These are phyloP conservation scores for Gossypium raimondii DNA, from an alignment of 345 rosid species.

Conservation along the genomic window DNA sequence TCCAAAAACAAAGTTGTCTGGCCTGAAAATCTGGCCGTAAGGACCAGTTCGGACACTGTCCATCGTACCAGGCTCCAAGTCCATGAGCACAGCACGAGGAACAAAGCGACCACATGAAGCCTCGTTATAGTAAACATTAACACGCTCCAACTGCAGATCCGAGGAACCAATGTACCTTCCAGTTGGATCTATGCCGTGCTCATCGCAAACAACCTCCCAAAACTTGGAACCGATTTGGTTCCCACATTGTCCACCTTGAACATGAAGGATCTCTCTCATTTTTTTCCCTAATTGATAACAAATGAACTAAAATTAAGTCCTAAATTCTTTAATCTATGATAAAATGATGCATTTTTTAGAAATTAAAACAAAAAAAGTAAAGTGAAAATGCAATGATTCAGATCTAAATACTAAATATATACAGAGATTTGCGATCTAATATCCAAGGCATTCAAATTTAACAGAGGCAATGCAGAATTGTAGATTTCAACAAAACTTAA, in stretches of 20 bases:
- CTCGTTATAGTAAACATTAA: conserved; percentile 21
- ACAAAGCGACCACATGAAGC: conserved; percentile 21
- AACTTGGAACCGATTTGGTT: conserved; percentile 24
- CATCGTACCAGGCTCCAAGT: conserved; percentile 23
- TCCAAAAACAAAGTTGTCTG: conserved; percentile 20
- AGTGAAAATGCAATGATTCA: neutral
- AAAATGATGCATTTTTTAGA: neutral
- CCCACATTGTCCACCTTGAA: conserved; percentile 50
- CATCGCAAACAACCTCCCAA: conserved; percentile 21
- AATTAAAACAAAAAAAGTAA: neutral
- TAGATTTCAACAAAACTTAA: neutral
- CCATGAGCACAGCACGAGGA: conserved; percentile 25
- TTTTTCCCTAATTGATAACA: neutral
- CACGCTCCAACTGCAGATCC: conserved; percentile 21
- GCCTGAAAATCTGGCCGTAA: conserved; percentile 20
- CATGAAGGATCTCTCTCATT: conserved; percentile 53
- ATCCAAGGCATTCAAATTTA: neutral
- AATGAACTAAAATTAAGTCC: neutral
- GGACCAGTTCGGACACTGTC: conserved; percentile 20
- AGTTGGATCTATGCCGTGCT: conserved; percentile 20
- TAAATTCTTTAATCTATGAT: neutral
- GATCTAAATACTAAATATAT: neutral
- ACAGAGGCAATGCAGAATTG: neutral
- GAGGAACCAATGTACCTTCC: conserved; percentile 18
- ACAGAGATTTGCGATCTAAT: neutral